Evolutionary conservation across 768 basidiomycete species (phyloP).

Genomic region (Pleurotus tuoliensis): DNA sequence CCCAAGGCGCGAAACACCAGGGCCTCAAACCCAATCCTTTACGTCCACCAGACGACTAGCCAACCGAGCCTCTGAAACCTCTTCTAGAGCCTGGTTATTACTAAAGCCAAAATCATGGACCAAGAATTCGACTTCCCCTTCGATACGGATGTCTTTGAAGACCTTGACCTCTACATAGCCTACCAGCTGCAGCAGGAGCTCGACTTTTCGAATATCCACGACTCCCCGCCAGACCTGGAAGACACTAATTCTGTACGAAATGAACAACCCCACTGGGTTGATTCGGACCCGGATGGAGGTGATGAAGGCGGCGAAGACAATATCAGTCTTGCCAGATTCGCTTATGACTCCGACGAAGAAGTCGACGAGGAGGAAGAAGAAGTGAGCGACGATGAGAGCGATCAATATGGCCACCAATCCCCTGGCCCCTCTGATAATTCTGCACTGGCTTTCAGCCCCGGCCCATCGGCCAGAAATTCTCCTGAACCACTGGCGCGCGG

Average conservation of each 20-base stretch:
- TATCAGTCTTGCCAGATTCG: neutral
- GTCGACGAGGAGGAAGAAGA: slow-evolving; percentile 15
- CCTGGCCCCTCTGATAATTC: neutral
- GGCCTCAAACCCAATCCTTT: neutral
- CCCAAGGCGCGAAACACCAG: neutral
- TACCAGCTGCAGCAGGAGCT: slow-evolving; percentile 4
- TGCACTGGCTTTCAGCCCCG: neutral
- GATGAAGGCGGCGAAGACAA: neutral
- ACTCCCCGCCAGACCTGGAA: too few species aligned
- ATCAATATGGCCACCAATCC: slow-evolving; percentile 9
- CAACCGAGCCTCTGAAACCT: too few species aligned
- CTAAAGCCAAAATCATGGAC: neutral
- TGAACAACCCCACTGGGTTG: too few species aligned
- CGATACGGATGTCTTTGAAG: neutral
- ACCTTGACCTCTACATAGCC: neutral
- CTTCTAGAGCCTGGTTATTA: too few species aligned
- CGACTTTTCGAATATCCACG: neutral
- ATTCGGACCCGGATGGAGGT: neutral
- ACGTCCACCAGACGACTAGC: neutral
- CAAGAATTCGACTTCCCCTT: neutral
- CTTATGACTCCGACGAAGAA: neutral
- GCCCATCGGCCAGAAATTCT: neutral
- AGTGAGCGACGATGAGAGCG: slow-evolving; percentile 32
- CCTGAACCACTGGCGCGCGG: neutral
- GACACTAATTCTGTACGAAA: too few species aligned